phyloP scores from a whole-genome alignment of 2,329 filamentous ascomycete genomes.

The Thermomyces lanuginosus region DNA sequence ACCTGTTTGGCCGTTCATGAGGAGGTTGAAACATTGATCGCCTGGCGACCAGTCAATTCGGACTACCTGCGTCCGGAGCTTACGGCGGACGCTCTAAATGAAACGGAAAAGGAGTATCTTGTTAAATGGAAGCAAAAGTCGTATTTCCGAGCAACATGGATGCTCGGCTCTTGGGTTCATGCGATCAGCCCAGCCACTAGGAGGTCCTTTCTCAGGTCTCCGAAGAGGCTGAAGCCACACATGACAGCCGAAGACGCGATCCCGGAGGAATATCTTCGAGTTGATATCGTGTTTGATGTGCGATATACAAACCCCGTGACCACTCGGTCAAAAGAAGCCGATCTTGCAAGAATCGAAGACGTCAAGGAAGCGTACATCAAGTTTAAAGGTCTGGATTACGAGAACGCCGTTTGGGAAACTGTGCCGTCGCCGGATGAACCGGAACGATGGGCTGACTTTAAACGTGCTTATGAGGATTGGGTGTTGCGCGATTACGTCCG shows the following conservation, averaged over 20 bases:
- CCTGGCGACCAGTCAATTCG: slow-evolving; percentile 61
- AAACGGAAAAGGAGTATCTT: slow-evolving; percentile 80
- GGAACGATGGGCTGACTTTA: slow-evolving; percentile 61
- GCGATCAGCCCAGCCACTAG: slow-evolving; percentile 52
- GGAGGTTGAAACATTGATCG: slow-evolving; percentile 64
- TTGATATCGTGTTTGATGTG: slow-evolving; percentile 80
- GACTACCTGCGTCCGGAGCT: slow-evolving; percentile 39
- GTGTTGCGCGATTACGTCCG: slow-evolving; percentile 62
- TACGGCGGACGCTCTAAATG: slow-evolving; percentile 40
- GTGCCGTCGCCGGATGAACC: slow-evolving; percentile 48
- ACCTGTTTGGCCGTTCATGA: slow-evolving; percentile 50
- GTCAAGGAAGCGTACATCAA: slow-evolving; percentile 68
- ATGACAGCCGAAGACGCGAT: slow-evolving; percentile 63
- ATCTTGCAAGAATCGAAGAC: slow-evolving; percentile 53
- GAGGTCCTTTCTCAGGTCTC: slow-evolving; percentile 57
- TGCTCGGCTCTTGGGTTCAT: slow-evolving; percentile 77
- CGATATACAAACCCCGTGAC: slow-evolving; percentile 45
- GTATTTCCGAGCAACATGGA: slow-evolving; percentile 72
- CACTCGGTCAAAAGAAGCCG: slow-evolving; percentile 48
- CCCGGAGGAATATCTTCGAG: slow-evolving; percentile 66
- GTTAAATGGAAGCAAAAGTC: slow-evolving; percentile 73
- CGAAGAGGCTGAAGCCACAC: slow-evolving; percentile 45
- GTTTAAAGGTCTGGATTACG: slow-evolving; percentile 80
- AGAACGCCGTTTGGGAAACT: slow-evolving; percentile 78
- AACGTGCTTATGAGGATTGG: slow-evolving; percentile 71